Percentiles rank a stretch among this genome's conserved stretches.
Conservation (phyloP, 129 eudicot species). For the Tagetes erecta region DNA sequence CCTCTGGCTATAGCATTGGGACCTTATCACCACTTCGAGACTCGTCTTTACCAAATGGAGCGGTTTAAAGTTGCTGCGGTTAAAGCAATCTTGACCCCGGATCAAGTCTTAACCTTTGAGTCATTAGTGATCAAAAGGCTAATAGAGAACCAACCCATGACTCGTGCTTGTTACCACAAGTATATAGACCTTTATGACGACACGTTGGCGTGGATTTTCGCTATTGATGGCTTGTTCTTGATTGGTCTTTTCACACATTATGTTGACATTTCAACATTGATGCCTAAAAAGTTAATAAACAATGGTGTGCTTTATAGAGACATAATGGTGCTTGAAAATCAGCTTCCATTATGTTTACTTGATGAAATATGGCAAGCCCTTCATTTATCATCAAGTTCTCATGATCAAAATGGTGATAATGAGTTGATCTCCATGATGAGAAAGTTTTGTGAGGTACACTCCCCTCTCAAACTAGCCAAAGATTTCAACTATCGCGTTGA, state of each 20-base stretch:
- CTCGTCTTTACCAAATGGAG: conserved; percentile 46
- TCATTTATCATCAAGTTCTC: background rate
- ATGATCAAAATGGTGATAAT: conserved; percentile 1
- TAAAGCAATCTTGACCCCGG: conserved; percentile 17
- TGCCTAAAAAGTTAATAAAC: conserved; percentile 23
- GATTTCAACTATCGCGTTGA: background rate
- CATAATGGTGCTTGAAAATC: conserved; percentile 51
- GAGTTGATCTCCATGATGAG: conserved; percentile 22
- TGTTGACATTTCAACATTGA: conserved; percentile 23
- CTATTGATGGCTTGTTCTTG: conserved; percentile 50
- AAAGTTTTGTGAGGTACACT: conserved; percentile 40
- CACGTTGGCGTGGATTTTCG: conserved; percentile 44
- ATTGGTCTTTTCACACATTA: conserved; percentile 30
- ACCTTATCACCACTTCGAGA: conserved; percentile 47
- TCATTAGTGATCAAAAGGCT: conserved; percentile 23
- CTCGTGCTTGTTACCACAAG: conserved; percentile 41
- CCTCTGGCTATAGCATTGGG: conserved; percentile 44
- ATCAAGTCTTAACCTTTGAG: conserved; percentile 16
- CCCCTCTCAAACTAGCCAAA: conserved; percentile 37
- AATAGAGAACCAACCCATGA: conserved; percentile 22
- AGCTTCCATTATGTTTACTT: conserved; percentile 35
- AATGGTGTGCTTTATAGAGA: conserved; percentile 39
- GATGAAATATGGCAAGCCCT: conserved; percentile 29
- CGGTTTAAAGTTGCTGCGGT: conserved; percentile 42
- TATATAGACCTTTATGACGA: conserved; percentile 38